Base-by-base conservation (phyloP, 805 yeast genomes). In the Lachancea nothofagi region DNA sequence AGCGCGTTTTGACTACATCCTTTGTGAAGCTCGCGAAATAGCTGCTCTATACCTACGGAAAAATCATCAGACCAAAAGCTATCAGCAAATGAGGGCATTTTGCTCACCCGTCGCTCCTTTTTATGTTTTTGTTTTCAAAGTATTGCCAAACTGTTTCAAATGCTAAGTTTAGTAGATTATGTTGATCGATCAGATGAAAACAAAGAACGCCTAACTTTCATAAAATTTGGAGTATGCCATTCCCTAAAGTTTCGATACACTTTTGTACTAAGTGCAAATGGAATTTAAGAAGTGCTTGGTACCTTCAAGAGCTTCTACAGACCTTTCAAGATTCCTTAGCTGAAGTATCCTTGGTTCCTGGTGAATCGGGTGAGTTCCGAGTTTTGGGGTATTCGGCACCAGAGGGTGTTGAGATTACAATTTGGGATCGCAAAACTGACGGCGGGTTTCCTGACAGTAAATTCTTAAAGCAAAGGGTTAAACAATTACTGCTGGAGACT, bases 401-500 rank as follows among this genome's bases (percentile, higher is more conserved):
- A 18, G 23, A 33, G 5, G 30, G 14, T 13, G 20, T 26, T 5
- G 52, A 61, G 29, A 59, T 62, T 1, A 42, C 56, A 9, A 44
- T 80, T 4, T 80, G 86, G 86, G 85, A 80, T 48, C 64, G 88
- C n/a, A 67, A 62, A 13, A 47, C 45, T 10, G 64, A 75, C 37
- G 84, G 77, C 25, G 95, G 96, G 24, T 87, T 87, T 57, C 96
- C 96, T 0, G 96, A 88, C 57, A 77, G 90, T 13, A 88, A 87
- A 55, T 72, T 77, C 12, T 62, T 88, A 47, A 87, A 88, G 60
- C 79, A 78, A 43, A 65, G 72, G 36, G 75, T 87, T 62, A 93
- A 45, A 75, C 79, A 46, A 52, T 62, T 44, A 10, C 23, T 54
- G 17, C 51, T 54, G 33, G 43, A 49, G 7, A 47, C 49, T 38